Evolutionary conservation across 2,329 filamentous ascomycete species (phyloP), one percentile per base, ranked within the genome.

Genomic region (Calonectria crousiana): DNA sequence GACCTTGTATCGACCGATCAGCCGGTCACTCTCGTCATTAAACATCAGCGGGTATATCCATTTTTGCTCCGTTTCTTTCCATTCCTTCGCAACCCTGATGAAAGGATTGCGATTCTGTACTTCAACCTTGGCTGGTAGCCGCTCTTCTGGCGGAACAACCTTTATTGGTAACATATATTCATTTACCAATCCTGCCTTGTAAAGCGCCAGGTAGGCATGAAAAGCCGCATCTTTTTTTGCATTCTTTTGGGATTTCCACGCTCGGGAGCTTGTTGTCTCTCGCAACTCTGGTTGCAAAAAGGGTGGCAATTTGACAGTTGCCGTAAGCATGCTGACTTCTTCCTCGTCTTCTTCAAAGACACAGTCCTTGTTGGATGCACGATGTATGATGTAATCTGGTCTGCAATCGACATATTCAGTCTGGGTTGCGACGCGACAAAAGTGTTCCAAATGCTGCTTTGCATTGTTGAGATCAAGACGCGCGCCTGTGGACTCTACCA

Each of bases 151-250:
- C 3, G 84, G 79, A 11, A 84, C 77, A n/a, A 87, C 86, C 2
- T 87, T 84, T 18, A 89, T 85, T 11, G 96, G 96, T 51, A 98
- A 87, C 0, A 98, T 84, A 78, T 98, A 89, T 18, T 97, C 91
- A 75, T 95, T 95, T 1, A 98, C 84, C 6, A 98, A 86, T 0
- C 93, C 93, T 32, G 90, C 93, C 10, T 90, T 78, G 81, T 96
- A 92, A 0, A 98, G 87, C 6, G 87, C 88, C 28, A 90, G 84
- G 80, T 96, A 98, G 1, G 95, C 94, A 80, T 95, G 91, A 75
- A 98, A 97, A 0, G 95, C 94, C 1, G 93, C 95, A 83, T 98
- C 96, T 80, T 94, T 95, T 77, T 88, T 92, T 0, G 95, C 95
- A 77, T 91, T 92, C 72, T 88, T 90, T 79, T 97, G 93, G 0